Percentiles rank a stretch among this genome's conserved stretches.
These are phyloP conservation scores for Glycine latifolia DNA, from an alignment of 306 rosid species.

Conservation along the genomic window DNA sequence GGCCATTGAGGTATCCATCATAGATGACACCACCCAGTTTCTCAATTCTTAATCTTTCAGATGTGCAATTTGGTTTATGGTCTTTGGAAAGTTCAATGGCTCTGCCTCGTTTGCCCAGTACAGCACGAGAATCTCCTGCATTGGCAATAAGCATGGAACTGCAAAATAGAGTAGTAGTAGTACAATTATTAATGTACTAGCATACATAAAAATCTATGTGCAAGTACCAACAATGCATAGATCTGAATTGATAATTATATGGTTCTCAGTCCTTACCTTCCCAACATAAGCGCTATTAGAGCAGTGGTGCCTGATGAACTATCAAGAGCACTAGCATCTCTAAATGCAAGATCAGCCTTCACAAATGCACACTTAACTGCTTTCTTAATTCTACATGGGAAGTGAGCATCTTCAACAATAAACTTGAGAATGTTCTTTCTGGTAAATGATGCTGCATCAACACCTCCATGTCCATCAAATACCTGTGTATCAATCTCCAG, in stretches of 20 bases:
- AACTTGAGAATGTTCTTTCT: slow-evolving; percentile 61
- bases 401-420: slow-evolving; percentile 60
- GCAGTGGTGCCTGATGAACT: slow-evolving; percentile 72
- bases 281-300: slow-evolving; percentile 54
- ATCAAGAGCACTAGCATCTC: slow-evolving; percentile 64
- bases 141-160: slow-evolving; percentile 69
- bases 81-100: slow-evolving; percentile 77
- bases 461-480: slow-evolving; percentile 78
- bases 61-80: slow-evolving; percentile 76
- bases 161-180: slow-evolving; percentile 23
- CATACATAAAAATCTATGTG: too few species aligned
- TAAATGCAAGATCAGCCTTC: slow-evolving; percentile 68
- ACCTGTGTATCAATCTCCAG: slow-evolving; percentile 54
- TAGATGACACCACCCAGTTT: slow-evolving; percentile 75
- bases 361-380: slow-evolving; percentile 62
- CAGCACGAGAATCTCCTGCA: slow-evolving; percentile 81
- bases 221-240: background rate
- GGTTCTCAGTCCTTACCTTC: slow-evolving; percentile 56
- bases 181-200: too few species aligned
- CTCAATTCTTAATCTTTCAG: slow-evolving; percentile 76
- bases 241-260: too few species aligned
- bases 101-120: slow-evolving; percentile 68
- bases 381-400: slow-evolving; percentile 53
- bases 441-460: slow-evolving; percentile 67
- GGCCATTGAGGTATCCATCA: slow-evolving; percentile 79